These are phyloP conservation scores for Echria macrotheca DNA, from an alignment of 495 filamentous ascomycete genomes.

Conservation along the genomic window DNA sequence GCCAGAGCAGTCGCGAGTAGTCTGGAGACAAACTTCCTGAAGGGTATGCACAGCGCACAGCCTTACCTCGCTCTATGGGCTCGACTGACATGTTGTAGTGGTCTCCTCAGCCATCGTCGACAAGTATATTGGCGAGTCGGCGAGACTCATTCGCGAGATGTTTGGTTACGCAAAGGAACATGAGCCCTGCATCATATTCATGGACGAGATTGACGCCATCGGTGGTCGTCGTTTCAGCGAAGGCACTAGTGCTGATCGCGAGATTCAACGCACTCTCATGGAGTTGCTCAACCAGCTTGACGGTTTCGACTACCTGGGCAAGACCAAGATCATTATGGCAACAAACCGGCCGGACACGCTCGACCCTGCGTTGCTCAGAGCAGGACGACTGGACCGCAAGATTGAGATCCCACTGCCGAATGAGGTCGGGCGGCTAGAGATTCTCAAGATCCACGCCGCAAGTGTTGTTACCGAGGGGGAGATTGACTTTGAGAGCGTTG, in stretches of 20 bases:
- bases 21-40: conserved; percentile 97
- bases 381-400: conserved; percentile 92
- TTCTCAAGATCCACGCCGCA: conserved; percentile 94
- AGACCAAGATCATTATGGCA: conserved; percentile 99
- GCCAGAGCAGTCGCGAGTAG: conserved; percentile 95
- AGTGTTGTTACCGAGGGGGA: conserved; percentile 86
- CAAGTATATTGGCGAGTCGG: conserved; percentile 99
- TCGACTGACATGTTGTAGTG: conserved; percentile 46
- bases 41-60: conserved; percentile 53
- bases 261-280: conserved; percentile 99
- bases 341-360: conserved; percentile 98
- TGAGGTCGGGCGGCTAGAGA: conserved; percentile 94
- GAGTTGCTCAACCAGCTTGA: conserved; percentile 98
- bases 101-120: conserved; percentile 99
- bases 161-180: conserved; percentile 99
- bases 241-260: conserved; percentile 94
- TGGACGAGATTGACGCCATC: conserved; percentile 99
- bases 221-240: conserved; percentile 97
- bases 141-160: conserved; percentile 97
- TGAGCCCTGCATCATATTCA: conserved; percentile 99
- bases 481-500: conserved; percentile 97
- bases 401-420: conserved; percentile 99
- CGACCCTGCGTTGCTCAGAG: conserved; percentile 89
- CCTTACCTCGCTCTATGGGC: not conserved
- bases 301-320: conserved; percentile 97